phyloP scores from a whole-genome alignment of 1,139 yeast species.

The Nematodospora anomalae region DNA sequence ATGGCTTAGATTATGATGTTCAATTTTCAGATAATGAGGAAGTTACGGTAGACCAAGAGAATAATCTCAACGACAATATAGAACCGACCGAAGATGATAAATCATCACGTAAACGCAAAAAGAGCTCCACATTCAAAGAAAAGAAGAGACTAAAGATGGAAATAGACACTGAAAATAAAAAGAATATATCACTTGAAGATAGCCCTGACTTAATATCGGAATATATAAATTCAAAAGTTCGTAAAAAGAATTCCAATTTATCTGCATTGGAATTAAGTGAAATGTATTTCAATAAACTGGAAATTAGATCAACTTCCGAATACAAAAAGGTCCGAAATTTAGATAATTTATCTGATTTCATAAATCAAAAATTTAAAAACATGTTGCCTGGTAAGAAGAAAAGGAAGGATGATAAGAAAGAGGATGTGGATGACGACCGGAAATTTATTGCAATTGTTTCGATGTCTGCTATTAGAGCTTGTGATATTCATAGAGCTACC shows the following conservation, averaged over 20 bases:
- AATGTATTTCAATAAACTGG: conserved; percentile 47
- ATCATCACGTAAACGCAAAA: conserved; percentile 13
- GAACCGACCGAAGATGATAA: conserved; percentile 14
- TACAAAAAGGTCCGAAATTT: conserved; percentile 47
- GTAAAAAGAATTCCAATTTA: conserved; percentile 53
- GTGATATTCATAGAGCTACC: conserved; percentile 68
- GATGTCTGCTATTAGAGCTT: conserved; percentile 70
- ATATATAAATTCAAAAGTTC: conserved; percentile 52
- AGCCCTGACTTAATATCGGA: conserved; percentile 61
- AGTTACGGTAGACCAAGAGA: conserved; percentile 17
- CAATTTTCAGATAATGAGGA: conserved; percentile 28
- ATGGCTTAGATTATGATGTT: conserved; percentile 59
- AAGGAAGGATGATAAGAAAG: conserved; percentile 17
- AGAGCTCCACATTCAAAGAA: conserved; percentile 29
- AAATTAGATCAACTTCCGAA: conserved; percentile 53
- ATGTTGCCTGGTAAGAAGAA: conserved; percentile 38
- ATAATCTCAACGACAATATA: conserved; percentile 14
- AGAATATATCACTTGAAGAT: conserved; percentile 44
- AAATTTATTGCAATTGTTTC: conserved; percentile 59
- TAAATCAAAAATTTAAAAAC: conserved; percentile 43
- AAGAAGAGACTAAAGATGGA: conserved; percentile 64
- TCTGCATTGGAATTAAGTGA: conserved; percentile 66
- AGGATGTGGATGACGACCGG: conserved; percentile 24
- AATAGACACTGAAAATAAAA: conserved; percentile 52
- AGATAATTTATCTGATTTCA: conserved; percentile 46